These are phyloP conservation scores for Raphanus sativus DNA, from an alignment of 345 rosid genomes.

Conservation along the genomic window DNA sequence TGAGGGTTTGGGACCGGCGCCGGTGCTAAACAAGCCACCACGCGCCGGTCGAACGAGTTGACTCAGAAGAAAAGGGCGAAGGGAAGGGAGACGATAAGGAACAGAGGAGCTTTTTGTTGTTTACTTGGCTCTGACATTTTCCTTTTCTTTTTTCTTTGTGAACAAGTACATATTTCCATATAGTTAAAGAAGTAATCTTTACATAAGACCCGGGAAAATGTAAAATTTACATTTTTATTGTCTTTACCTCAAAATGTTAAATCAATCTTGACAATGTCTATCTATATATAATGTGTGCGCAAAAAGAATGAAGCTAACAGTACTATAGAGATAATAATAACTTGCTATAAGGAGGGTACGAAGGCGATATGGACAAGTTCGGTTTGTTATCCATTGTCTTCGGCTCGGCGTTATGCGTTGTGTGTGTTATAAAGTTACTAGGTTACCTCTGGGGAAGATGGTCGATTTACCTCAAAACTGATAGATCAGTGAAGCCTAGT, in stretches of 20 bases:
- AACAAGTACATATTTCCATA: not conserved
- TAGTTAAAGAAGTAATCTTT: not conserved
- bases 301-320: not conserved
- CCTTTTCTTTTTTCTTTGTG: too few relatives aligned
- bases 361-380: slow-evolving; percentile 12
- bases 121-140: too few relatives aligned
- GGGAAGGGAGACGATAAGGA: too few relatives aligned
- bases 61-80: too few relatives aligned
- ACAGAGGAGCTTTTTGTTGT: too few relatives aligned
- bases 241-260: not conserved
- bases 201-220: not conserved
- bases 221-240: not conserved
- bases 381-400: not conserved
- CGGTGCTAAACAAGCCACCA: too few relatives aligned
- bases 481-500: not conserved
- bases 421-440: not conserved
- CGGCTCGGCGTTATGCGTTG: not conserved
- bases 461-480: not conserved
- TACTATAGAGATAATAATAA: not conserved
- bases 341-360: not conserved
- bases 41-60: too few relatives aligned
- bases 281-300: not conserved
- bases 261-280: not conserved
- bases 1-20: too few relatives aligned
- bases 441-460: not conserved